Evolutionary conservation across 2,329 filamentous ascomycete species (phyloP), one percentile per base, ranked within the genome.

Genomic region (Pyricularia grisea): DNA sequence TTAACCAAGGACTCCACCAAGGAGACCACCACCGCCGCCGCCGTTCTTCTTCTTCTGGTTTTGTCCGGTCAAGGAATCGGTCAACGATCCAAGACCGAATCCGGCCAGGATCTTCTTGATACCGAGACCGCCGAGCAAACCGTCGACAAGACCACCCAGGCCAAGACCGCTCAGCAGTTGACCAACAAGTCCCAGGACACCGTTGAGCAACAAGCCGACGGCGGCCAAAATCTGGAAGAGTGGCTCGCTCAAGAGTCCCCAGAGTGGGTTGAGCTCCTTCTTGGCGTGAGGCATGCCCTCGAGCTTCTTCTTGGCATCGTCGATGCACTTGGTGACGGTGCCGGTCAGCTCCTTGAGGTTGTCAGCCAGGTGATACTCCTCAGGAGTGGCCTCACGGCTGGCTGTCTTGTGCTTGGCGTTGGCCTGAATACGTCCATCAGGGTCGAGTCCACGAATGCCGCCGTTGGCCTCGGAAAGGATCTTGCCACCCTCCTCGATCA

Each of bases 251-350:
- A 95, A 82, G 66, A 97, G 83, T 33, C 83, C 88, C 93, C 93
- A 97, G 33, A 97, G 87, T 12, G 94, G 93, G 81, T 94, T 97
- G 71, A 97, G 85, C 83, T 94, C 90, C 85, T 97, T 94, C 90
- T 97, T 96, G 63, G 93, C 94, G 73, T 96, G 91, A 6, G 94
- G 93, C 92, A 97, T 95, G 76, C 92, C 91, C 75, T 91, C 88
- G 71, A 97, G 91, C 83, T 92, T 97, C 82, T 90, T 92, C 87
- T 94, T 95, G 30, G 92, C 91, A 72, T 90, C 89, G 76, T 97
- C 93, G 73, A 97, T 94, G 28, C 90, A 92, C 74, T 90, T 88
- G 65, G 91, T 90, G 27, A 97, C 91, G 30, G 88, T 90, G 25
- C 90, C 90, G 0, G 93, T 94, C 70, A 97, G 85, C 81, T 93